Conservation (phyloP, 192 early-diverging fungal genomes). For the Diversispora epigaea region DNA sequence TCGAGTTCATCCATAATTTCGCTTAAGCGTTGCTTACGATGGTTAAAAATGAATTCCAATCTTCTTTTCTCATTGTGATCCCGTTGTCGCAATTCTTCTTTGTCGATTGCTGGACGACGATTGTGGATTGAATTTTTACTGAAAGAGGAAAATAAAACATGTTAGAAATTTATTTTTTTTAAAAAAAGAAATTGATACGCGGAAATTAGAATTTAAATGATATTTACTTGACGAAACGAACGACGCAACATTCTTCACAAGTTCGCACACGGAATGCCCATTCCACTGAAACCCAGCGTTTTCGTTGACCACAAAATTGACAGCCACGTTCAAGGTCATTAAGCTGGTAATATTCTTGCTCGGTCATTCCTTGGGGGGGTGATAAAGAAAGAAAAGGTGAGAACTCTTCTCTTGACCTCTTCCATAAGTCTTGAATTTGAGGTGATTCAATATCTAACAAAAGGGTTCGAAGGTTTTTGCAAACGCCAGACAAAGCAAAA, state of each 20-base stretch:
- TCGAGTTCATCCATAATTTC: background rate
- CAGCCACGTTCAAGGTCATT: background rate
- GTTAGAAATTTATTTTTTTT: background rate
- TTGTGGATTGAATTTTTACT: background rate
- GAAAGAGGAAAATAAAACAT: background rate
- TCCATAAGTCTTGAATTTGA: background rate
- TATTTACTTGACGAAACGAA: constrained; percentile 3
- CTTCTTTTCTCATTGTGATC: background rate
- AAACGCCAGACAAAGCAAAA: background rate
- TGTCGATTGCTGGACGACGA: background rate
- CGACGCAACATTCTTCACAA: constrained; percentile 4
- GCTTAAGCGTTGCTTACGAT: background rate
- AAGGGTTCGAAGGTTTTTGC: background rate
- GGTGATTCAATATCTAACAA: background rate
- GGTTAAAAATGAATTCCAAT: background rate
- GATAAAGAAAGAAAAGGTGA: background rate
- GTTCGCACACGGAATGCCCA: background rate
- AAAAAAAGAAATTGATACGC: background rate
- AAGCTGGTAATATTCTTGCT: constrained; percentile 6
- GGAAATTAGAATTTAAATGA: background rate
- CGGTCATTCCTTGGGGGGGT: background rate
- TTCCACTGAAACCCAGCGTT: background rate
- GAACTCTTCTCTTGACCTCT: background rate
- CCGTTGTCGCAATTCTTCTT: background rate
- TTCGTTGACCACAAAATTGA: background rate